Evolutionary conservation across 2,329 filamentous ascomycete genomes (phyloP), one percentile per base, ranked within the genome.

Genomic region (Botrytis squamosa): DNA sequence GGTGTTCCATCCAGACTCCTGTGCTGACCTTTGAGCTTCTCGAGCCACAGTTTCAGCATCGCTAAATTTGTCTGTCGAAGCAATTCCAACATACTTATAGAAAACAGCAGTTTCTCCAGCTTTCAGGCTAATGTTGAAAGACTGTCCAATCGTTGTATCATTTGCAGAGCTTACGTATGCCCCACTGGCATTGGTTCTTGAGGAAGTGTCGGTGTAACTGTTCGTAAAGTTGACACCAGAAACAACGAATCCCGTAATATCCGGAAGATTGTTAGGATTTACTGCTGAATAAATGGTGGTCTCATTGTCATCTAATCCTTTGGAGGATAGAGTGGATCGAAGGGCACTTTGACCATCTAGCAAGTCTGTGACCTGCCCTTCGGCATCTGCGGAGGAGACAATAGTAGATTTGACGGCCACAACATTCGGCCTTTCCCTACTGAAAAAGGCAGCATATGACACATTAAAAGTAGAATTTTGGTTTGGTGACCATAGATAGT

Each of bases 291-390:
- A 93, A 62, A 94, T 91, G 1, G 87, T 84, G 18, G 82, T 80
- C 18, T 80, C 83, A 29, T 85, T 83, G 2, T 84, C 81, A 57
- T 90, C 88, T 55, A 85, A 82, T 1, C 86, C 87, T 40, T 89
- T 91, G 1, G 84, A 84, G 1, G 86, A 85, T 74, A 89, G 87
- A 62, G 88, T 85, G 0, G 90, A 88, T 22, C 91, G 86, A 14
- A 91, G 88, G n/a, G 92, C 91, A 77, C 88, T 88, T 75, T 88
- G 86, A 0, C 92, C 92, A 76, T 93, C 90, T 7, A 93, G 79
- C 0, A 93, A 83, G 80, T 93, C 92, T 20, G 88, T 89, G 4
- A 93, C 84, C 0, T 86, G 89, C 4, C 86, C 88, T 71, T 89
- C 85, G 4, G 84, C 78, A 77, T 89, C 85, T 12, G 79, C 80